Conservation (phyloP, 306 rosid species). For the Quercus alba region DNA sequence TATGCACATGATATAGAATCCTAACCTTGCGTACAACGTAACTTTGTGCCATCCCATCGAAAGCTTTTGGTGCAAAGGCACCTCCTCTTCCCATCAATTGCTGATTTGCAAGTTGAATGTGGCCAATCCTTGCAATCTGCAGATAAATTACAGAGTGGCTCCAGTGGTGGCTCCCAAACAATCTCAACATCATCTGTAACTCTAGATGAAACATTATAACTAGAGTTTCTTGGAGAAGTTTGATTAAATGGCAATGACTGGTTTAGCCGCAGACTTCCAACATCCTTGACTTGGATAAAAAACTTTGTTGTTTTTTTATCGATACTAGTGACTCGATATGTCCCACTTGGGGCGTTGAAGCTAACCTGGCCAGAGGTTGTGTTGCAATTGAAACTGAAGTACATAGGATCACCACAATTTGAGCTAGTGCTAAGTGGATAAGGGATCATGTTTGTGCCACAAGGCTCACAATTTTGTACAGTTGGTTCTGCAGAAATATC, state of each 20-base stretch:
- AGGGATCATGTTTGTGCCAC: conserved; percentile 44
- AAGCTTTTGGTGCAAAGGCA: conserved; percentile 33
- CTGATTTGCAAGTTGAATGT: conserved; percentile 29
- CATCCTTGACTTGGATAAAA: too few relatives aligned
- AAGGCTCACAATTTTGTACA: conserved; percentile 27
- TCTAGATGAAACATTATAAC: too few relatives aligned
- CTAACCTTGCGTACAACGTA: conserved; percentile 18
- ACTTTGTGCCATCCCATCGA: conserved; percentile 10
- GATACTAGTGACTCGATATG: conserved; percentile 4
- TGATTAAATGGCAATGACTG: conserved; percentile 1
- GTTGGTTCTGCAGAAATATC: conserved; percentile 30
- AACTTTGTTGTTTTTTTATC: background rate
- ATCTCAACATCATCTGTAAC: conserved; percentile 6
- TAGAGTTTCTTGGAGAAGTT: too few relatives aligned
- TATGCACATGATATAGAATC: too few relatives aligned
- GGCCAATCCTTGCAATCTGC: conserved; percentile 28
- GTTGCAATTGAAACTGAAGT: conserved; percentile 29
- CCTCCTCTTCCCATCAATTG: conserved; percentile 4
- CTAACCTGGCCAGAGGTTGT: background rate
- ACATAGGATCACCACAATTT: conserved; percentile 47
- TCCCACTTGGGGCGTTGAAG: background rate
- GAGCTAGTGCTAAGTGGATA: conserved; percentile 49
- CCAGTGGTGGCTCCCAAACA: conserved; percentile 24
- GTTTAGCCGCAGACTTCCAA: too few relatives aligned
- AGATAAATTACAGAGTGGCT: conserved; percentile 27